Evolutionary conservation across 2,329 filamentous ascomycete species (phyloP), one percentile per base, ranked within the genome.

Genomic region (Sporothrix globosa): DNA sequence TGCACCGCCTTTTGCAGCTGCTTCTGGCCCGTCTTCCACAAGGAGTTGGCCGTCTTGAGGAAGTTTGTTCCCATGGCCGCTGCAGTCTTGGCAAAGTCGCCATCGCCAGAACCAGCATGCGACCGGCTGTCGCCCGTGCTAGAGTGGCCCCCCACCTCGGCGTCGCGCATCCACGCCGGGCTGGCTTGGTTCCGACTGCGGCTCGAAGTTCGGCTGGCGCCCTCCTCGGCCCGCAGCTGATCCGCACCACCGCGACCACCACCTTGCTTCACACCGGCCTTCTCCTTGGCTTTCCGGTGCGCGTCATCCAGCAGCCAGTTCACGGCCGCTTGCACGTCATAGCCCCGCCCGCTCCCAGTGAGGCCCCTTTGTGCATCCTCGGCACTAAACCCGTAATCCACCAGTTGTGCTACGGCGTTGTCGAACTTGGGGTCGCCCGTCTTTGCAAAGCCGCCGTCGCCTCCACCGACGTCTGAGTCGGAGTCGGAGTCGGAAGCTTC

Each of bases 11-110:
- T 93, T 76, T 97, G 93, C 71, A 98, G 87, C 78, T 92, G 94
- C 80, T 97, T 99, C 77, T 94, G 92, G 0, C 95, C 90, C 3
- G 91, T 92, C 78, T 97, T 99, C 96, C 96, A 99, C 0, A 98
- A 82, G 0, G 92, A 95, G 74, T 96, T 97, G 1, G 96, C 96
- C 2, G 94, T 96, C 79, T 99, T 99, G 79, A 98, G 89, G 14
- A 99, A 81, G 73, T 87, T 96, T 58, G 83, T 92, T 0, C 96
- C 92, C 77, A 98, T 85, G 46, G 94, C 91, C 6, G 92, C 89
- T 2, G 95, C 95, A 56, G 91, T 86, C 76, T 95, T 93, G 19
- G 92, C 84, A 70, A 97, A 85, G 75, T 97, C 95, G 68, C 85
- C 88, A 1, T 93, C 91, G 9, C 79, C 82, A 56, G 81, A 81